Evolutionary conservation across 495 filamentous ascomycete species (phyloP).

Genomic region (Collariella sp.): DNA sequence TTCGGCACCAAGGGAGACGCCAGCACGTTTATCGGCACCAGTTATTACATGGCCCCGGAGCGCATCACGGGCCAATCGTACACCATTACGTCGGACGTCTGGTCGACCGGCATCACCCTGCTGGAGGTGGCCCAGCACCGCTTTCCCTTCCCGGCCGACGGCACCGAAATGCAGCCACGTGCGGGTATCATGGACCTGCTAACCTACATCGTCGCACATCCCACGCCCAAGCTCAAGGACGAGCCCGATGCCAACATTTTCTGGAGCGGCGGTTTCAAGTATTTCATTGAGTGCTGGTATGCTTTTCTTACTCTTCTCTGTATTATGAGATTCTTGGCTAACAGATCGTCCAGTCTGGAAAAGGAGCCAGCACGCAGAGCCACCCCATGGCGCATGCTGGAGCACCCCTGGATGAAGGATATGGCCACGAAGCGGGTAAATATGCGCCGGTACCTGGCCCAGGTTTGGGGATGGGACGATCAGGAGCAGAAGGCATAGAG

Average conservation of each 20-base stretch:
- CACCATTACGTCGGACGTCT: conserved; percentile 97
- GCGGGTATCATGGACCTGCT: conserved; percentile 90
- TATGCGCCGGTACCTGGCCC: conserved; percentile 82
- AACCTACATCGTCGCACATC: conserved; percentile 93
- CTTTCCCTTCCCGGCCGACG: conserved; percentile 95
- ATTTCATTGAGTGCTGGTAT: conserved; percentile 99
- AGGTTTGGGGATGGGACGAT: conserved; percentile 91
- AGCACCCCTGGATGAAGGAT: conserved; percentile 96
- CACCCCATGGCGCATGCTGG: conserved; percentile 96
- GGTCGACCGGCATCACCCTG: conserved; percentile 91
- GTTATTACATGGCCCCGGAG: conserved; percentile 98
- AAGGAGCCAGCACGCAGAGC: conserved; percentile 83
- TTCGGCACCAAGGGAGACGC: conserved; percentile 98
- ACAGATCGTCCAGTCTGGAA: conserved; percentile 58
- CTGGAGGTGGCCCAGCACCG: conserved; percentile 96
- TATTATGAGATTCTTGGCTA: not conserved
- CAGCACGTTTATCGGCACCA: conserved; percentile 97
- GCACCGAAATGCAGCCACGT: conserved; percentile 76
- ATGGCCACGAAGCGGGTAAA: conserved; percentile 94
- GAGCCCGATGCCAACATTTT: conserved; percentile 72
- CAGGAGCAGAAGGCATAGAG: conserved; percentile 12
- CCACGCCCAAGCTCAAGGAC: conserved; percentile 92
- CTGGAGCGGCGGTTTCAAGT: conserved; percentile 96
- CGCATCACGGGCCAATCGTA: conserved; percentile 95
- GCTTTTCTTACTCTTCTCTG: conserved; percentile 30